These are phyloP conservation scores for Coemansia reversa DNA, from an alignment of 192 early-diverging fungal species.

Conservation along the genomic window DNA sequence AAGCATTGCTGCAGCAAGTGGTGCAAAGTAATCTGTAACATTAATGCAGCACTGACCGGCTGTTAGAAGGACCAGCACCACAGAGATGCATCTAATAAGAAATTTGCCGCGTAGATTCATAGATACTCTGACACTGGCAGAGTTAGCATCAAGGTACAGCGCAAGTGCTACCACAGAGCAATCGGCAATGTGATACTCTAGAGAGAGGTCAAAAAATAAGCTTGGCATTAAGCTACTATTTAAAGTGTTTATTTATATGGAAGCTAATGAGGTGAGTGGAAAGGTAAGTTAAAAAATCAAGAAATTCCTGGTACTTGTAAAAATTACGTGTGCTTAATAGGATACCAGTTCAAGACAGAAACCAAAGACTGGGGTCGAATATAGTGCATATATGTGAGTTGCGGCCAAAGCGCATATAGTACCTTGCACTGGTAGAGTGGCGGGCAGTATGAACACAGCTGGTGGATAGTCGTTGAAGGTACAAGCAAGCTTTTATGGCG, in stretches of 20 bases:
- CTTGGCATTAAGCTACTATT: neutral
- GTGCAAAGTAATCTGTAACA: neutral
- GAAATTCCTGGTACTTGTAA: neutral
- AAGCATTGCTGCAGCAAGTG: constrained; percentile 6
- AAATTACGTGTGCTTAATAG: neutral
- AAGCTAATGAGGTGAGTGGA: neutral
- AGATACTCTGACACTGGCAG: neutral
- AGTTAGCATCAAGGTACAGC: neutral
- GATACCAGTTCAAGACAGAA: neutral
- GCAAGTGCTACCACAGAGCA: neutral
- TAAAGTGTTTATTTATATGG: neutral
- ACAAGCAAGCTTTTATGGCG: neutral
- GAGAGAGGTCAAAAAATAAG: neutral
- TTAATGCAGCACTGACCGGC: constrained; percentile 1
- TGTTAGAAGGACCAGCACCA: constrained; percentile 9
- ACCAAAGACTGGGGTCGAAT: neutral
- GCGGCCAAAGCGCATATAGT: neutral
- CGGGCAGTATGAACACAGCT: neutral
- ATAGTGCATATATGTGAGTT: neutral
- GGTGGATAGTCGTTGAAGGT: neutral
- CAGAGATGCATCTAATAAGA: neutral
- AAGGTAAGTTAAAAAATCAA: neutral
- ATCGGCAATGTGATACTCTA: neutral
- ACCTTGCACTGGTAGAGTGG: neutral
- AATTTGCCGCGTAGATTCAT: neutral